Conservation (phyloP, 2,329 filamentous ascomycete species). For the Trichoderma afroharzianum region DNA sequence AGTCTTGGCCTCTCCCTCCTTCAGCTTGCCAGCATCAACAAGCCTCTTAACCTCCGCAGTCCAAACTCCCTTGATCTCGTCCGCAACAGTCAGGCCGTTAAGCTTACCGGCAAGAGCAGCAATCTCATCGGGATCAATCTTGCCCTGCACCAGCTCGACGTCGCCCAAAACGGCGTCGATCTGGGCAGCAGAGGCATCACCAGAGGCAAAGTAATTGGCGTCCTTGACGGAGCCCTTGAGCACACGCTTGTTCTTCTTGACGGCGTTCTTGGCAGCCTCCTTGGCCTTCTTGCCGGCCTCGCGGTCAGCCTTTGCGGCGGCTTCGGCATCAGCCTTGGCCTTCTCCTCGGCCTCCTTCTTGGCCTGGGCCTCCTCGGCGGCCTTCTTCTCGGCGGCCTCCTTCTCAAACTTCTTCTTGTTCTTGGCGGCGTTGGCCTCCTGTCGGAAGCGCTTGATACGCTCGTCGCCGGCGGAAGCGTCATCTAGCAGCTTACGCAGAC, state of each 20-base stretch:
- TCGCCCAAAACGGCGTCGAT: conserved; percentile 82
- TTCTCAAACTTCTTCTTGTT: conserved; percentile 90
- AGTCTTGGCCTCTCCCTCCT: conserved; percentile 75
- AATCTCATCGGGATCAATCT: conserved; percentile 88
- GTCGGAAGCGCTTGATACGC: conserved; percentile 95
- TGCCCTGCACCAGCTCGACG: conserved; percentile 80
- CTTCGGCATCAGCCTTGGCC: conserved; percentile 78
- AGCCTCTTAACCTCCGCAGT: conserved; percentile 73
- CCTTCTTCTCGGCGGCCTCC: conserved; percentile 86
- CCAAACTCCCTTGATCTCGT: conserved; percentile 84
- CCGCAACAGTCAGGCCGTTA: conserved; percentile 70
- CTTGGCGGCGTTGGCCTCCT: conserved; percentile 88
- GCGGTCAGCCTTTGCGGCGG: conserved; percentile 76
- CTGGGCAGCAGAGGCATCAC: conserved; percentile 67
- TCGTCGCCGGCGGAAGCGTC: conserved; percentile 81
- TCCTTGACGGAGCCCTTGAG: conserved; percentile 93
- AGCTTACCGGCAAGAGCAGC: conserved; percentile 79
- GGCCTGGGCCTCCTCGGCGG: conserved; percentile 77
- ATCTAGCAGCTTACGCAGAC: conserved; percentile 85
- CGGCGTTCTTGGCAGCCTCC: conserved; percentile 96
- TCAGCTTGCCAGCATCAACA: conserved; percentile 77
- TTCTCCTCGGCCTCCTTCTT: conserved; percentile 81
- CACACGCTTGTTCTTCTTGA: conserved; percentile 99
- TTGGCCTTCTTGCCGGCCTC: conserved; percentile 92
- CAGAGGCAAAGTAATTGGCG: conserved; percentile 86